A percentile compares a stretch with the other conserved stretches of the same genome.
Conservation (phyloP, 352 stramenopile species). For the Halophytophthora batemanensis region DNA sequence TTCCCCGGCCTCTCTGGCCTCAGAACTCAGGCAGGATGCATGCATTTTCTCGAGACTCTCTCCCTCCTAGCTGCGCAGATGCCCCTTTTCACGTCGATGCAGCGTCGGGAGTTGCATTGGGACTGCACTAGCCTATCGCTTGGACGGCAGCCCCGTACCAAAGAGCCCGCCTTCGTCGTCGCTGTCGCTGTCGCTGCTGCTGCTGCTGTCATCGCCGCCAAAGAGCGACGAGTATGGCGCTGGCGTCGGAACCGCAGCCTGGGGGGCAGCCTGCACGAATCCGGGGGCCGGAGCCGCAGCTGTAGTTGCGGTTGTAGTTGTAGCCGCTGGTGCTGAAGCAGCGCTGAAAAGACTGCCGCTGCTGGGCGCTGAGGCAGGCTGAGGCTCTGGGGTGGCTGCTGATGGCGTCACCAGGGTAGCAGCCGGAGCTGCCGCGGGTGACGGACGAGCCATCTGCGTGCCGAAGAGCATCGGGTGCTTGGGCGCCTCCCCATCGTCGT, state of each 20-base stretch:
- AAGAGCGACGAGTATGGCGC: slow-evolving; percentile 65
- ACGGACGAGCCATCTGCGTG: slow-evolving; percentile 15
- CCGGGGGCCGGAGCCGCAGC: slow-evolving; percentile 19
- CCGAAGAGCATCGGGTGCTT: slow-evolving; percentile 37
- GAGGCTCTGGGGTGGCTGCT: slow-evolving; percentile 17
- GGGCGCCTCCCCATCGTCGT: slow-evolving; percentile 37
- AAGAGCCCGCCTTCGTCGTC: slow-evolving; percentile 80
- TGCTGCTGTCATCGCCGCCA: slow-evolving; percentile 44
- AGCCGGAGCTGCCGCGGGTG: slow-evolving; percentile 11
- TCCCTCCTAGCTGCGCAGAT: slow-evolving; percentile 12
- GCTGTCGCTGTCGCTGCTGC: slow-evolving; percentile 66
- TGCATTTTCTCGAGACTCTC: no score
- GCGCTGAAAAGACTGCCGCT: slow-evolving; percentile 30
- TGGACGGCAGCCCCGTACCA: slow-evolving; percentile 66
- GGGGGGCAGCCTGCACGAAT: slow-evolving; percentile 24
- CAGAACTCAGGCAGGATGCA: no score
- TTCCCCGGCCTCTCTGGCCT: no score
- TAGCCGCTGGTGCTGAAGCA: slow-evolving; percentile 11
- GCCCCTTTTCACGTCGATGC: slow-evolving; percentile 9
- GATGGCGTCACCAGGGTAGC: slow-evolving; percentile 22
- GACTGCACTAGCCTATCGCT: slow-evolving; percentile 35
- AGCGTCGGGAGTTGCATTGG: no score
- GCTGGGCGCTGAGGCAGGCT: slow-evolving; percentile 15
- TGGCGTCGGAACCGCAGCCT: slow-evolving; percentile 14
- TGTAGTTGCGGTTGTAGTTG: slow-evolving; percentile 2